Percentiles rank a stretch among this genome's conserved stretches.
phyloP scores from a whole-genome alignment of 2,329 filamentous ascomycete genomes.

The Ophiocordyceps camponoti-saundersi region DNA sequence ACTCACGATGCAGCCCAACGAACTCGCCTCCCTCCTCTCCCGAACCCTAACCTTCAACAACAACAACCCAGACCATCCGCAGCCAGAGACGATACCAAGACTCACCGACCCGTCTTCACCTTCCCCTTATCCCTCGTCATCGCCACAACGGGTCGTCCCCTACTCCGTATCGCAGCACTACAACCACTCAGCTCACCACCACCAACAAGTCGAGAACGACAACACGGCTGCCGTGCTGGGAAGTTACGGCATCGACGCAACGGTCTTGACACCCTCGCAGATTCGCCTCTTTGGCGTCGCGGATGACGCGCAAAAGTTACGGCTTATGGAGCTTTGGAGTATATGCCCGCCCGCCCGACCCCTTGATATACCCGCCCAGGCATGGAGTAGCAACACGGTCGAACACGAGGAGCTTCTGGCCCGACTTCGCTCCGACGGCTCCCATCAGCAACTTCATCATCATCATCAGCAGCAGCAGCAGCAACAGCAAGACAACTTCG shows the following conservation, averaged over 20 bases:
- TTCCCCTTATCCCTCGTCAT: constrained; percentile 3
- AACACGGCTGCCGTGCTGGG: constrained; percentile 41
- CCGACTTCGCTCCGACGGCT: constrained; percentile 37
- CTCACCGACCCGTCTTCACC: constrained; percentile 8
- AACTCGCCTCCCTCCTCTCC: constrained; percentile 65
- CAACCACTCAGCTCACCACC: constrained; percentile 51
- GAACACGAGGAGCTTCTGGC: constrained; percentile 44
- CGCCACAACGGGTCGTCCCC: constrained; percentile 29
- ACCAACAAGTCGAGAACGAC: constrained; percentile 21
- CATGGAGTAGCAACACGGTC: constrained; percentile 34
- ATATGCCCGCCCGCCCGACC: constrained; percentile 53
- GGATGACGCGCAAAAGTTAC: constrained; percentile 51
- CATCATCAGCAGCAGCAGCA: neutral
- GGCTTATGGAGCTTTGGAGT: constrained; percentile 71
- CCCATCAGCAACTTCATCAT: constrained; percentile 14
- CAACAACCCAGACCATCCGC: constrained; percentile 5
- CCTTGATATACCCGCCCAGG: constrained; percentile 33
- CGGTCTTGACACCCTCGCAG: constrained; percentile 55
- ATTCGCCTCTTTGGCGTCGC: constrained; percentile 64
- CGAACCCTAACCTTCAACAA: constrained; percentile 52
- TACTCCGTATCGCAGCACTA: constrained; percentile 75
- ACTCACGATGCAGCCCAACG: constrained; percentile 28
- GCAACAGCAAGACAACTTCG: neutral
- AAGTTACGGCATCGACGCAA: constrained; percentile 53
- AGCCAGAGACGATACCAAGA: neutral